Evolutionary conservation across 805 yeast genomes (phyloP), one percentile per base, ranked within the genome.

Genomic region (Pichia paraexigua): DNA sequence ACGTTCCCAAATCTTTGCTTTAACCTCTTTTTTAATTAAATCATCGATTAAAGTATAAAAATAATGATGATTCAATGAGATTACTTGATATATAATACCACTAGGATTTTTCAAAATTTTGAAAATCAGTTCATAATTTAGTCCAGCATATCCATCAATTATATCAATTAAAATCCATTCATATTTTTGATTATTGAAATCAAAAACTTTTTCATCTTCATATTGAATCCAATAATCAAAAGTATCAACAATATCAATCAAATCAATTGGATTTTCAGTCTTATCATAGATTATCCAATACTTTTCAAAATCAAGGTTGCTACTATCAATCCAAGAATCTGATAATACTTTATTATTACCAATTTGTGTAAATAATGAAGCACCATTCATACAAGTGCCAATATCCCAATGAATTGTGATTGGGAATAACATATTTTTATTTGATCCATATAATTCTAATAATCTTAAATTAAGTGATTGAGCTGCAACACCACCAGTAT

Each of bases 401-500:
- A 84, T 83, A 60, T 87, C 95, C 69, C 88, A 68, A 65, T 91
- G 96, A 11, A 91, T 80, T 0, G 73, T 65, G 18, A 71, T 21
- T 3, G 57, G 57, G 8, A 41, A 45, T 9, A 43, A 17, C 41
- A 45, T 48, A 13, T 50, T 53, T 18, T 41, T 37, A 7, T 43
- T 21, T 10, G 35, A 39, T 5, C 47, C 50, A 17, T 45, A 45
- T 13, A 43, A 21, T 1, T 48, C 18, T 20, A 53, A 45, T 1
- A 66, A 12, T 28, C 46, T 52, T 20, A 47, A 24, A 59, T 88
- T 85, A 52, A 86, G 73, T 22, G 61, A 60, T 17, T 62, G 54
- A 35, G 90, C 67, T 0, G 96, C 96, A 1, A 68, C 73, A 0
- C 97, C 97, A 13, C 97, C 97, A 2, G 97, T 96, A 63, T 92